These are phyloP conservation scores for Syzygium oleosum DNA, from an alignment of 345 rosid species.

Conservation along the genomic window DNA sequence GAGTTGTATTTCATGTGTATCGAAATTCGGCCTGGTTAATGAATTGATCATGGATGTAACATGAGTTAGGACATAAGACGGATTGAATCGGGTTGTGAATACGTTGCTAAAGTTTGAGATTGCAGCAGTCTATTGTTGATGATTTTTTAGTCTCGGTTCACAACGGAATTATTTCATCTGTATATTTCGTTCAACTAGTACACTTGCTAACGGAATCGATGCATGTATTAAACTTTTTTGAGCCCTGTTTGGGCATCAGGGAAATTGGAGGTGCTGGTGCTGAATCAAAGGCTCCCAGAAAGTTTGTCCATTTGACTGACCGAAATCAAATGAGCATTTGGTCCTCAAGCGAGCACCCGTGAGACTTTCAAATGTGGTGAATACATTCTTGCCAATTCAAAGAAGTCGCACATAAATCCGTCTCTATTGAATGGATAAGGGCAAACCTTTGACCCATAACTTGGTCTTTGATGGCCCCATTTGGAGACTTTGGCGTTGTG, in stretches of 20 bases:
- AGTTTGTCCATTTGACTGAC: not conserved
- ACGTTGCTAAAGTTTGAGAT: not conserved
- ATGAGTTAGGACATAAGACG: not conserved
- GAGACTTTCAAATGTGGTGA: not conserved
- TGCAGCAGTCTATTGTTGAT: not conserved
- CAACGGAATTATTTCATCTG: too few species aligned
- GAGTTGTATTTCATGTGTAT: not conserved
- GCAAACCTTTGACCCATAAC: not conserved
- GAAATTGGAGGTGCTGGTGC: not conserved
- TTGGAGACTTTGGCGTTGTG: not conserved
- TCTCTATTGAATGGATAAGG: not conserved
- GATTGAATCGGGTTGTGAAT: not conserved
- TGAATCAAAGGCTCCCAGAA: not conserved
- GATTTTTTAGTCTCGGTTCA: too few species aligned
- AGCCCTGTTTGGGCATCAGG: not conserved
- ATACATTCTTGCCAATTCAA: not conserved
- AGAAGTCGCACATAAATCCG: not conserved
- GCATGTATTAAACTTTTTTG: not conserved
- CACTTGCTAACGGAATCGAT: too few species aligned
- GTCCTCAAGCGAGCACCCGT: not conserved
- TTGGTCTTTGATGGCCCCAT: not conserved
- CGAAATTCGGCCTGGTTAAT: not conserved
- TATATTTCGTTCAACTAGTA: too few species aligned
- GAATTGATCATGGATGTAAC: not conserved
- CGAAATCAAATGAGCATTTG: not conserved